These are phyloP conservation scores for Lecanicillium sp. DNA, from an alignment of 2,329 filamentous ascomycete species.

Conservation along the genomic window DNA sequence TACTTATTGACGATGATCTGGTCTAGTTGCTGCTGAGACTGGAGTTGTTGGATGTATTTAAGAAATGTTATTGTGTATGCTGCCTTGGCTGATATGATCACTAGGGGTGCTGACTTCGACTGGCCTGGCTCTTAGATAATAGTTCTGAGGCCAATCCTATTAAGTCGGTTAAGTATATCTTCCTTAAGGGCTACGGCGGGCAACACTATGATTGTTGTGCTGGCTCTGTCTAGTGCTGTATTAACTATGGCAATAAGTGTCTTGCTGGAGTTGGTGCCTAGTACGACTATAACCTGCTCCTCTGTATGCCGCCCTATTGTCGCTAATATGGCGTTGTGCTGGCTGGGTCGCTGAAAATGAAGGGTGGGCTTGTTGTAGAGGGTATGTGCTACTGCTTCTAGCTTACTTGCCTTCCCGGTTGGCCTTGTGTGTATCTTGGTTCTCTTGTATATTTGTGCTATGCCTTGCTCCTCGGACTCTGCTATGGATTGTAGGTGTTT, in stretches of 20 bases:
- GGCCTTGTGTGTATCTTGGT: background rate
- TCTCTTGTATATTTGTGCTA: background rate
- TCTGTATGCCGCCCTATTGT: background rate
- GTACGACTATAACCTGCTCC: conserved; percentile 5
- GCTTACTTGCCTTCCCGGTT: background rate
- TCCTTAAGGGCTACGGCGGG: conserved; percentile 2
- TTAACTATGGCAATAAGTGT: background rate
- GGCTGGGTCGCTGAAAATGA: background rate
- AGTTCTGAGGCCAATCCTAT: background rate
- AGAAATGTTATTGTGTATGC: conserved; percentile 4
- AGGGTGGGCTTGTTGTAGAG: conserved; percentile 3
- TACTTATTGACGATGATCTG: conserved; percentile 3
- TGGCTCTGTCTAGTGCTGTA: background rate
- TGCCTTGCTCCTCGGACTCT: background rate
- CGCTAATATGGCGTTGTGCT: conserved; percentile 1
- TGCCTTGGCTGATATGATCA: conserved; percentile 4
- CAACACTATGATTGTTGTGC: conserved; percentile 3
- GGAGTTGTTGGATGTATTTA: conserved; percentile 1
- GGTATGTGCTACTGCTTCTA: background rate
- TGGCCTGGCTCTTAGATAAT: background rate
- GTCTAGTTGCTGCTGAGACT: background rate
- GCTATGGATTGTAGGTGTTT: background rate
- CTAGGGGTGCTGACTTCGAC: background rate
- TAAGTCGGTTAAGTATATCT: background rate
- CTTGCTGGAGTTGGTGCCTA: conserved; percentile 3